Base-by-base conservation (phyloP, 208 protist genomes). In the Leishmania tarentolae region DNA sequence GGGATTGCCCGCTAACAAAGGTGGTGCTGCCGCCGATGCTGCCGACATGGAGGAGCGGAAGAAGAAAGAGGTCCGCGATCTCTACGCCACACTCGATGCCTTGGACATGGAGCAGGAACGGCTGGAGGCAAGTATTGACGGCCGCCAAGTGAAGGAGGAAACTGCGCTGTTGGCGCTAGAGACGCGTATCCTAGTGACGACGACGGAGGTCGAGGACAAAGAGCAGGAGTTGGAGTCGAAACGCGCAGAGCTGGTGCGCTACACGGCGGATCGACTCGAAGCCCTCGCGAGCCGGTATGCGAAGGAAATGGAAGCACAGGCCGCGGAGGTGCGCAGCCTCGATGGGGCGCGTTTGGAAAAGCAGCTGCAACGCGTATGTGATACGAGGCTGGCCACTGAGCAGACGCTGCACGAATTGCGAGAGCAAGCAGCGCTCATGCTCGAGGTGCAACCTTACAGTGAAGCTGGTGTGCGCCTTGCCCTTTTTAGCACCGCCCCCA, bases 121-220 rank as follows among this genome's bases (percentile, higher is more conserved):
- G 24, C 66, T 90, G 40, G 42, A 90, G 13, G 82, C 82, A 47
- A 76, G 80, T 19, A 63, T 95, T 28, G 86, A 90, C 37, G 86
- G 75, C 13, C 85, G 86, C 42, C 76, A 89, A 71, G 86, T 93
- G 74, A 90, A 88, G 74, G 81, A 91, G 83, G 91, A 95, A 63
- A 78, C 84, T 5, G 91, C 92, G 73, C 82, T 95, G 63, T 85
- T 88, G 31, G 80, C 88, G 46, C 75, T 95, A 21, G 89, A 95
- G 71, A 92, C 91, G 40, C 87, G 65, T 52, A 65, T 88, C 21
- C 75, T 93, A 35, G 76, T 78, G 61, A 95, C 93, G 78, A 71
- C 79, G 53, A 90, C 78, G 17, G 89, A 95, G 79, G 69, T 93
- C 74, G 78, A 83, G 57, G 78, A 73, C 6, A 76, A 83, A 70